A percentile compares a stretch with the other conserved stretches of the same genome.
Conservation (phyloP, 208 protist genomes). For the Wallacemonas collosoma region DNA sequence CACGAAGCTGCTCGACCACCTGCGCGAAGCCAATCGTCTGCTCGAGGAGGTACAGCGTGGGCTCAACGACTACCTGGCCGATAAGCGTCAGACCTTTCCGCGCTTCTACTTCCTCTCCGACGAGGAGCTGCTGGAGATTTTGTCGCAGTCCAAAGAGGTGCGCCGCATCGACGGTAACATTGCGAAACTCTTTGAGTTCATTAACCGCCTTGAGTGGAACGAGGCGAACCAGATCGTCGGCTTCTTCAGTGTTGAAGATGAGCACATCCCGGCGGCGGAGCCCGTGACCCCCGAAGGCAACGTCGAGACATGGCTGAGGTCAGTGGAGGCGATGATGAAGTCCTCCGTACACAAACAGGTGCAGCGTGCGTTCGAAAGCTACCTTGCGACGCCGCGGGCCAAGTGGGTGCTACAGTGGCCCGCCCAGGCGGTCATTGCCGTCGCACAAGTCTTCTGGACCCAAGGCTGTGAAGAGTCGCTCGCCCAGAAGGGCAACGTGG, state of each 20-base stretch:
- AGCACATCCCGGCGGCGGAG: constrained; percentile 88
- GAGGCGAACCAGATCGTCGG: constrained; percentile 79
- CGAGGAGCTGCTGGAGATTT: constrained; percentile 95
- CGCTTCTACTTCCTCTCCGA: constrained; percentile 95
- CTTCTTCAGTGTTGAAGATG: constrained; percentile 94
- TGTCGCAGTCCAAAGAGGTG: constrained; percentile 97
- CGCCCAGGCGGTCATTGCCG: constrained; percentile 93
- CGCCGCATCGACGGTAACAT: constrained; percentile 95
- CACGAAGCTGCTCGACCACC: constrained; percentile 94
- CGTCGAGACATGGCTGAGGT: constrained; percentile 96
- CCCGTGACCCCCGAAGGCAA: constrained; percentile 91
- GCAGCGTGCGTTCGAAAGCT: constrained; percentile 56
- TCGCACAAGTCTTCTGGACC: constrained; percentile 95
- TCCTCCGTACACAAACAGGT: constrained; percentile 82
- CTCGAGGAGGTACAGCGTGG: constrained; percentile 97
- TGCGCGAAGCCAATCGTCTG: constrained; percentile 93
- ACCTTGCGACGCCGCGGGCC: constrained; percentile 62
- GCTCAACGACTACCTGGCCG: constrained; percentile 97
- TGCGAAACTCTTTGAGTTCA: constrained; percentile 96
- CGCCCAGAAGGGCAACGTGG: constrained; percentile 59
- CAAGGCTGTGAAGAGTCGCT: constrained; percentile 93
- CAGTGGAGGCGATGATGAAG: constrained; percentile 96
- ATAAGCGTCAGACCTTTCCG: constrained; percentile 95
- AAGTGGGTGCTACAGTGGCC: constrained; percentile 92
- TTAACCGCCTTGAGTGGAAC: constrained; percentile 85